phyloP scores from a whole-genome alignment of 1,284 basidiomycete genomes.

The Ganoderma resinaceum region DNA sequence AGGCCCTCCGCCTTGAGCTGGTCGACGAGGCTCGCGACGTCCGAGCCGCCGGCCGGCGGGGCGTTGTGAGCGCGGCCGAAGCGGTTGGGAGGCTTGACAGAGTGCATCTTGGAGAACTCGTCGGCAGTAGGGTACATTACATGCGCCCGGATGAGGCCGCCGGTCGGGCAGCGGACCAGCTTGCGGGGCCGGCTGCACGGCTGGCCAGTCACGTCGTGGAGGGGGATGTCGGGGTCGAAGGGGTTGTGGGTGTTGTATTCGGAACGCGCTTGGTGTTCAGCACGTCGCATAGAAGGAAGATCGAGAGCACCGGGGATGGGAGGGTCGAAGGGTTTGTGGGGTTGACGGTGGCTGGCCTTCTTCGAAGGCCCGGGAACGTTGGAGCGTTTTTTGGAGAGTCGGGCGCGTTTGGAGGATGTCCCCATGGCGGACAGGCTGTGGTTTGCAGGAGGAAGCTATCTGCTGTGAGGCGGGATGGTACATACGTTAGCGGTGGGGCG shows the following conservation, averaged over 20 bases:
- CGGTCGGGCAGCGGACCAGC: background rate
- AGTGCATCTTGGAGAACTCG: slow-evolving; percentile 12
- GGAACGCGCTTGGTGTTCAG: background rate
- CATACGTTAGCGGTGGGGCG: background rate
- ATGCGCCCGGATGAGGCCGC: background rate
- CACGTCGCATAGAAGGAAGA: background rate
- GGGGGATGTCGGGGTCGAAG: background rate
- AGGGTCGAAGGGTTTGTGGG: background rate
- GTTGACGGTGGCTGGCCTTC: background rate
- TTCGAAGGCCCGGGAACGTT: background rate
- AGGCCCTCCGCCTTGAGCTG: slow-evolving; percentile 19
- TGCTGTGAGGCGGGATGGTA: background rate
- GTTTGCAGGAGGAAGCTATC: background rate
- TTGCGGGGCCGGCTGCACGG: background rate
- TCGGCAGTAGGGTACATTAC: slow-evolving; percentile 9
- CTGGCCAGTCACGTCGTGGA: slow-evolving; percentile 1
- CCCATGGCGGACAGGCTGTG: background rate
- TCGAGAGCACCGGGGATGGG: background rate
- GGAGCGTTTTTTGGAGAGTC: background rate
- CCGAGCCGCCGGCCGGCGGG: background rate
- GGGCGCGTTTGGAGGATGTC: background rate
- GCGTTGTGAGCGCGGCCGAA: background rate
- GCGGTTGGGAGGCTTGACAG: background rate
- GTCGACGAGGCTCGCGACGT: slow-evolving; percentile 16
- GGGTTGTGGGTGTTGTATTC: background rate